These are phyloP conservation scores for Lepidium campestre DNA, from an alignment of 441 rosid genomes.

Conservation along the genomic window DNA sequence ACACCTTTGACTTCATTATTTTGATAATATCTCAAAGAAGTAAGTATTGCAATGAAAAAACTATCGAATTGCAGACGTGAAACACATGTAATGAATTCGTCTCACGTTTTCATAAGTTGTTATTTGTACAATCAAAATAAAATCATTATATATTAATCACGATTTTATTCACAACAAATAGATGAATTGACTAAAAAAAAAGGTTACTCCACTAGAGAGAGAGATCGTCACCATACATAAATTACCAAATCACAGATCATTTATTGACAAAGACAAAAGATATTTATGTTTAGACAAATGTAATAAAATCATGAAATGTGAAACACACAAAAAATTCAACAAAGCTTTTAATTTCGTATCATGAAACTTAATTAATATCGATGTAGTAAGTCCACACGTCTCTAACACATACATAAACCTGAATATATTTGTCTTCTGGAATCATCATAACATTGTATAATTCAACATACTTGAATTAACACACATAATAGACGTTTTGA, in stretches of 20 bases:
- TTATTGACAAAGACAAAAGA: constrained; percentile 8
- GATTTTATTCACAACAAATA: neutral
- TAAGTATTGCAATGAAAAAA: neutral
- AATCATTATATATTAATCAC: neutral
- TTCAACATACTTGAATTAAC: too few species aligned
- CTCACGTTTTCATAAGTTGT: neutral
- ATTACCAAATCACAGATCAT: neutral
- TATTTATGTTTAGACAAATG: too few species aligned
- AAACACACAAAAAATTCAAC: neutral
- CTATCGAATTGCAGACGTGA: neutral
- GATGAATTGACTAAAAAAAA: neutral
- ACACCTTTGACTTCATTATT: constrained; percentile 11
- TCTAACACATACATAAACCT: neutral
- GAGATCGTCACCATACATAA: neutral
- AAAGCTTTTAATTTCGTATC: neutral
- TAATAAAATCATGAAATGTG: neutral
- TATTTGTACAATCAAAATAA: neutral
- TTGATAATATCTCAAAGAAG: neutral
- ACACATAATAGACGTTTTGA: too few species aligned
- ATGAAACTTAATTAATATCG: neutral
- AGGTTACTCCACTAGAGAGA: neutral
- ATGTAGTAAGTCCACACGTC: neutral
- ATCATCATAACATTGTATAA: too few species aligned
- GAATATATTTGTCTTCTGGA: too few species aligned
- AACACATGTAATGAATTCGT: neutral